Conservation (phyloP, 306 rosid genomes). For the Styphnolobium japonicum region DNA sequence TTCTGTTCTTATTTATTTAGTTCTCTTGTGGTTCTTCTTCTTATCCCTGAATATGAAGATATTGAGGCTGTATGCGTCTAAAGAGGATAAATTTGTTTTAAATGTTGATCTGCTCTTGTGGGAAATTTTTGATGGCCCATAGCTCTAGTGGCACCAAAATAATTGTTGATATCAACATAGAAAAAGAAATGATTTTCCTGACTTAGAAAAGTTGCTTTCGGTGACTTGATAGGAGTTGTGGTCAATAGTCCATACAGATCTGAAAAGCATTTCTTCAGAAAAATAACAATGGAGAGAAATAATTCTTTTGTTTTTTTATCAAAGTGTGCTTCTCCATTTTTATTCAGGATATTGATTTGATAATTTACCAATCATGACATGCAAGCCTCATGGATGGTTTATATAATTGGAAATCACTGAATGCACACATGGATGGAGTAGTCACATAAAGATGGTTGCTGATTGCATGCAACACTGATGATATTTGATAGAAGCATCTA, state of each 20-base stretch:
- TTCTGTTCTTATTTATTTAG: background rate
- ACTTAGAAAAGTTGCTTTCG: background rate
- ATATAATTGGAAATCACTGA: background rate
- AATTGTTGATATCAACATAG: background rate
- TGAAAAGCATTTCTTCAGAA: background rate
- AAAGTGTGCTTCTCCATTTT: background rate
- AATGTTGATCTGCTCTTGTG: background rate
- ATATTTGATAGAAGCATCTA: background rate
- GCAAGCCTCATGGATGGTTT: constrained; percentile 2
- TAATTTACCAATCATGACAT: background rate
- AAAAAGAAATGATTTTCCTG: background rate
- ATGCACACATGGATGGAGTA: background rate
- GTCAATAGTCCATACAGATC: background rate
- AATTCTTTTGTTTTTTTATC: background rate
- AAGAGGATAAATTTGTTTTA: background rate
- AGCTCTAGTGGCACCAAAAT: background rate
- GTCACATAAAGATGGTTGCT: background rate
- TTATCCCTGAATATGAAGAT: background rate
- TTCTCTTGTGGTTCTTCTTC: background rate
- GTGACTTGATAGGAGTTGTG: background rate
- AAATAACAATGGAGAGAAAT: background rate
- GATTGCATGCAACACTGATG: constrained; percentile 2
- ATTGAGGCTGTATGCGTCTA: background rate
- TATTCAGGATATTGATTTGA: background rate
- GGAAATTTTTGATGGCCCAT: background rate